Evolutionary conservation across 768 basidiomycete species (phyloP), one percentile per base, ranked within the genome.

Genomic region (Rhizopogon rudus): DNA sequence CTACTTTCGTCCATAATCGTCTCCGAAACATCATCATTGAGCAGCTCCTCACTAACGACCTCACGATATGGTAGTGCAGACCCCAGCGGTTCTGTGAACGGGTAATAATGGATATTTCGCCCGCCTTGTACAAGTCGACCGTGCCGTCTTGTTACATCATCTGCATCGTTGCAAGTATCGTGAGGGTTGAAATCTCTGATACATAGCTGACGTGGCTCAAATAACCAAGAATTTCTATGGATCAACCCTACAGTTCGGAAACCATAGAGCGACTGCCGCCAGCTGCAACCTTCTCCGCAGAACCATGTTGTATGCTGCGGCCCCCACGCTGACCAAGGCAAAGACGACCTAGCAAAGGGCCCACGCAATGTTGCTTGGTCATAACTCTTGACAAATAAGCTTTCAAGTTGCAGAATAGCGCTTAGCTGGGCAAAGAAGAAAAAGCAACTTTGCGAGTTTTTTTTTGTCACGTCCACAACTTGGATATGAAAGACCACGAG

Each of bases 201-300:
- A 10, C 73, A 69, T 53, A 76, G 40, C 53, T 29, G 25, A 25
- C 25, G 25, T 1, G 25, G 25, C 25, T 25, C 3, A 25, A 4
- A 25, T 5, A 4, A 25, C 4, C 25, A 25, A 5, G 3, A 43
- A 25, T 5, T 4, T 25, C 4, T 25, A 25, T 25, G 3, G 4
- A 5, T 25, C 25, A 25, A 25, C 25, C 4, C 25, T 25, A 78
- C 74, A 6, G 80, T 77, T 25, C 79, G 69, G 54, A 77, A 65
- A 6, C 81, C 81, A 59, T 79, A 78, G 31, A 80, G 70, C n/a
- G 80, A 77, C 59, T 81, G 77, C 62, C 82, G 78, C 80, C 80
- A 81, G 61, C 51, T 73, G 70, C 57, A 82, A 83, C 81, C 20
- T 20, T 20, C 20, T 20, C 20, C 20, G 2, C 20, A 20, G 20